Conservation (phyloP, 2,329 filamentous ascomycete genomes). For the Sarocladium oryzae region DNA sequence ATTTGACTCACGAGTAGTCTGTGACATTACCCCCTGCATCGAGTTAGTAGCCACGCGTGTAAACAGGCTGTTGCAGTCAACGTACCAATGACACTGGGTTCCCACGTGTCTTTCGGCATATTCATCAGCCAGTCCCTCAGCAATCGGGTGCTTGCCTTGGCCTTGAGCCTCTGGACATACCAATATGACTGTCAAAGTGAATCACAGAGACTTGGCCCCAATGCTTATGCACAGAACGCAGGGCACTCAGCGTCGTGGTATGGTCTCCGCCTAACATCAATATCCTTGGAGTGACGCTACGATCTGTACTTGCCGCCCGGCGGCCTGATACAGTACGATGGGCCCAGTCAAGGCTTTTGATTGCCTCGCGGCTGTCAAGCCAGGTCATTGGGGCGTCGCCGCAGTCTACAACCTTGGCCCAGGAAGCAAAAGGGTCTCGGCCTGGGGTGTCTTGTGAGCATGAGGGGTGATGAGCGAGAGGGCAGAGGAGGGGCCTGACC, state of each 20-base stretch:
- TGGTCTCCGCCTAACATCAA: slow-evolving; percentile 66
- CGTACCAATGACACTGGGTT: not conserved
- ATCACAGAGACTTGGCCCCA: slow-evolving; percentile 59
- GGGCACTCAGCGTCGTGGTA: slow-evolving; percentile 56
- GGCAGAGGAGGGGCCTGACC: not conserved
- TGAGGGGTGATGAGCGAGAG: not conserved
- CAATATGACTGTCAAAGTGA: slow-evolving; percentile 66
- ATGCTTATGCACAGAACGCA: slow-evolving; percentile 53
- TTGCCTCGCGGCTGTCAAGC: slow-evolving; percentile 70
- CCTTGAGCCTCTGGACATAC: slow-evolving; percentile 58
- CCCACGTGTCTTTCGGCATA: not conserved
- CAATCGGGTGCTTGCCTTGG: slow-evolving; percentile 33
- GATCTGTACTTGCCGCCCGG: not conserved
- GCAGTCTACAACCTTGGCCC: slow-evolving; percentile 74
- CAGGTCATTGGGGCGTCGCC: slow-evolving; percentile 78
- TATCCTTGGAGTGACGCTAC: slow-evolving; percentile 22
- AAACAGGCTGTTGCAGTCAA: not conserved
- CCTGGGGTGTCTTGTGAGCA: slow-evolving; percentile 34
- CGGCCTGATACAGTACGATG: slow-evolving; percentile 46
- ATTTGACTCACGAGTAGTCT: slow-evolving; percentile 45
- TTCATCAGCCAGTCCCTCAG: slow-evolving; percentile 13
- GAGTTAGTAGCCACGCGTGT: not conserved
- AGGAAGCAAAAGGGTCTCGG: slow-evolving; percentile 72
- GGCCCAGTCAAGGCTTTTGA: slow-evolving; percentile 71
- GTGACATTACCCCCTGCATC: slow-evolving; percentile 26